These are phyloP conservation scores for Malassezia caprae DNA, from an alignment of 1,284 basidiomycete genomes.

Conservation along the genomic window DNA sequence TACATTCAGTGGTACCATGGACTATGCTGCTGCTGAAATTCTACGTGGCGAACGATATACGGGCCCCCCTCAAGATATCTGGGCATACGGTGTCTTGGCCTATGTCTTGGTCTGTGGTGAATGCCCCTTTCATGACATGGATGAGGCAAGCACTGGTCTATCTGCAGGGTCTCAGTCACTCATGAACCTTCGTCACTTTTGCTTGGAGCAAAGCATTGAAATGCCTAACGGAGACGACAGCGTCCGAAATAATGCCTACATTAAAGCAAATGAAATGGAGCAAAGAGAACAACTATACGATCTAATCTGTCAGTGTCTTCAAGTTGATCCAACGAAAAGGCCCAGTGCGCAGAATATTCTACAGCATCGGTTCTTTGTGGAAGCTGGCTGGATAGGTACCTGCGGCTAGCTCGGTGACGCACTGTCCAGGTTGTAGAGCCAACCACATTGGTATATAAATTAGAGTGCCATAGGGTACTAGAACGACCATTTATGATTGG, in stretches of 20 bases:
- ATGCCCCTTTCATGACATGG: constrained; percentile 63
- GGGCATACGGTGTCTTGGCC: constrained; percentile 95
- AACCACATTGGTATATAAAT: neutral
- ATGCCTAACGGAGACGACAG: neutral
- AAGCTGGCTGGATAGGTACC: constrained; percentile 50
- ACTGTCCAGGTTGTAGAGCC: neutral
- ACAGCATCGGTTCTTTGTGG: constrained; percentile 65
- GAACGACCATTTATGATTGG: neutral
- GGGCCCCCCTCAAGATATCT: constrained; percentile 93
- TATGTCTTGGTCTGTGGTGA: constrained; percentile 92
- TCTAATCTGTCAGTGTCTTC: constrained; percentile 67
- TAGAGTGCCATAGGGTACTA: neutral
- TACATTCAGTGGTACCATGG: constrained; percentile 77
- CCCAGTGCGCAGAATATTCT: constrained; percentile 74
- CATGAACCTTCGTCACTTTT: constrained; percentile 25
- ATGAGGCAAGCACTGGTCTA: constrained; percentile 38
- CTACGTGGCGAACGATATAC: constrained; percentile 84
- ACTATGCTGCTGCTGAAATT: constrained; percentile 91
- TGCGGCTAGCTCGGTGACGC: neutral
- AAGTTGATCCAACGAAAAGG: constrained; percentile 53
- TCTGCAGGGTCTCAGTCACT: constrained; percentile 34
- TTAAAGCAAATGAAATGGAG: constrained; percentile 61
- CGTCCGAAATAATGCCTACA: constrained; percentile 13
- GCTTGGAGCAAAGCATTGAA: constrained; percentile 11
- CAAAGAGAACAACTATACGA: constrained; percentile 67